phyloP scores from a whole-genome alignment of 306 rosid species.

The Cercis canadensis region DNA sequence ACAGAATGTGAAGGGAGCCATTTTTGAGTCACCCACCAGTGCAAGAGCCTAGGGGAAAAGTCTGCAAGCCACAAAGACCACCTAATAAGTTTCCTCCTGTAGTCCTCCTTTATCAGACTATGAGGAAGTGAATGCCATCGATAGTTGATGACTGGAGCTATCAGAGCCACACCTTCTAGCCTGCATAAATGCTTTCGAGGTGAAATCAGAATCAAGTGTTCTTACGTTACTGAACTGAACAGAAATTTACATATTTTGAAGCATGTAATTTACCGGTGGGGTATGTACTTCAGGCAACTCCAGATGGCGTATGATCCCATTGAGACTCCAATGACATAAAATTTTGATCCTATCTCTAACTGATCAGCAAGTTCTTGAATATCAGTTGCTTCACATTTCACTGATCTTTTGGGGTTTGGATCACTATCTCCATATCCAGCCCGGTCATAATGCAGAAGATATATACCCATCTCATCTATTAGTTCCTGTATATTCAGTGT shows the following conservation, averaged over 20 bases:
- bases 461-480: constrained; percentile 74
- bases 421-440: constrained; percentile 98
- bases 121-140: constrained; percentile 86
- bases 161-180: constrained; percentile 80
- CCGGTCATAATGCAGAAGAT: constrained; percentile 76
- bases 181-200: constrained; percentile 55
- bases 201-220: constrained; percentile 17
- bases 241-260: constrained; percentile 20
- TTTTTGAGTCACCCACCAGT: constrained; percentile 87
- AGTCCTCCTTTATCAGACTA: constrained; percentile 68
- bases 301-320: constrained; percentile 90
- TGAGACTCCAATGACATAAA: constrained; percentile 86
- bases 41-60: constrained; percentile 62
- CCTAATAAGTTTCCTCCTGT: constrained; percentile 59
- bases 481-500: constrained; percentile 71
- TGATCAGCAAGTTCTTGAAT: constrained; percentile 88
- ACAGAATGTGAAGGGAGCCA: constrained; percentile 96
- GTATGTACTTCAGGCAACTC: constrained; percentile 89
- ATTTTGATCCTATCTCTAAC: constrained; percentile 70
- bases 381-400: constrained; percentile 82
- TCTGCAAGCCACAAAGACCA: constrained; percentile 67
- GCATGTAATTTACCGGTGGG: constrained; percentile 66
- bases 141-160: constrained; percentile 85
- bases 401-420: constrained; percentile 75
- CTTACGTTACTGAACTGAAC: not conserved